Evolutionary conservation across 2,329 filamentous ascomycete genomes (phyloP).

Genomic region (Ceratocystis smalleyi): DNA sequence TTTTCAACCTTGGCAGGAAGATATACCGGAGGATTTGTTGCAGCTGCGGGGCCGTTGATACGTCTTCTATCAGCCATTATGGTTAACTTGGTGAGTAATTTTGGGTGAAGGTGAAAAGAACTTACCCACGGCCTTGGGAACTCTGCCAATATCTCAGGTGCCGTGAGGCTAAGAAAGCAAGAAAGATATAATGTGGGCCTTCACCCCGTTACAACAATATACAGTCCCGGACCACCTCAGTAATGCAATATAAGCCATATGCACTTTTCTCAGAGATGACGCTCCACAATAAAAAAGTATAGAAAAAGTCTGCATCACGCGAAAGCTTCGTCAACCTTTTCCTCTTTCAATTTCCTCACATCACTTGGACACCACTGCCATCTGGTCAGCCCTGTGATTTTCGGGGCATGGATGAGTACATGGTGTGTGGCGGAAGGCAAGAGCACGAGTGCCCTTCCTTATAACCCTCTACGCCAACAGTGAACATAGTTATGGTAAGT

Average conservation of each 20-base stretch:
- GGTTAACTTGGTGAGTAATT: neutral
- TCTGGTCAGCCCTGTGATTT: neutral
- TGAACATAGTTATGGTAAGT: slow-evolving; percentile 1
- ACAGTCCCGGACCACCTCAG: neutral
- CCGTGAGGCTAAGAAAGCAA: neutral
- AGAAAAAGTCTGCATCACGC: slow-evolving; percentile 9
- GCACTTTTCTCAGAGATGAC: slow-evolving; percentile 10
- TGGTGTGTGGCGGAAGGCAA: no score
- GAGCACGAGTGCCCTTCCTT: neutral
- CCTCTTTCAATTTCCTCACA: neutral
- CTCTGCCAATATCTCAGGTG: neutral
- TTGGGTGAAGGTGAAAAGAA: neutral
- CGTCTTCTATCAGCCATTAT: slow-evolving; percentile 70
- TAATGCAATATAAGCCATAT: neutral
- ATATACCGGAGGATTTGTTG: slow-evolving; percentile 61
- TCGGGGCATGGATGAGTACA: neutral
- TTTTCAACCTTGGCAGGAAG: slow-evolving; percentile 30
- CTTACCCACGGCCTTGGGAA: neutral
- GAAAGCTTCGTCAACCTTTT: neutral
- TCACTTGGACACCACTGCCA: neutral
- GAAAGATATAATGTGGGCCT: neutral
- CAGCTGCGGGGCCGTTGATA: slow-evolving; percentile 71
- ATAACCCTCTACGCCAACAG: neutral
- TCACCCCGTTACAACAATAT: neutral
- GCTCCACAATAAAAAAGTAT: slow-evolving; percentile 10